Base-by-base conservation (phyloP, 2,329 filamentous ascomycete species). In the Penicillium sp. region DNA sequence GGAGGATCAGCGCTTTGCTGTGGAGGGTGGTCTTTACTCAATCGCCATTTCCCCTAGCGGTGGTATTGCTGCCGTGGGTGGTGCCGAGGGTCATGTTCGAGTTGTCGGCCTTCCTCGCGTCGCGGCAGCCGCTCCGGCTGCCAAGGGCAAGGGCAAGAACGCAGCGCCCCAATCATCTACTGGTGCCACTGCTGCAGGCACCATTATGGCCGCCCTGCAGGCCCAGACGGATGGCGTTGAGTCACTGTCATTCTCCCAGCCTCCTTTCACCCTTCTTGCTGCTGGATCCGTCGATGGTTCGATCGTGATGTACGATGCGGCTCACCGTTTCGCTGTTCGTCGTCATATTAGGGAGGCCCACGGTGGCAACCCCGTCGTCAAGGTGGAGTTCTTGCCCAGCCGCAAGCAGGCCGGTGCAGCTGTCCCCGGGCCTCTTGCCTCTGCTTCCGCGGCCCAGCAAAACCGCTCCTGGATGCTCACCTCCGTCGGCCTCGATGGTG, bases 21-120 rank as follows among this genome's bases (percentile, higher is more conserved):
- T 97, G 41, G 88, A 95, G 50, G 93, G 92, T 19, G 93, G 93
- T 0, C 77, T 99, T 1, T 97, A 90, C 79, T 89, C 87, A 33
- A 81, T 96, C 30, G 89, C 88, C 14, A 77, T 96, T 56, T 86
- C 92, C 5, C 90, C 91, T 0, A 83, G 82, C 13, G 87, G 89
- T 33, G 77, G 86, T 0, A 86, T 95, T 55, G 83, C 90, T 1
- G 92, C 89, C 0, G 88, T 89, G 0, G 93, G 93, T 49, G 93
- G 93, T 52, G 91, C 89, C 0, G 88, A 86, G 49, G 93, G 93
- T 25, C 80, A 88, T 53, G 87, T 97, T 68, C 88, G 87, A 62
- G 81, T 97, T 54, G 80, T 97, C 36, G 87, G 89, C 3, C 78
- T 99, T 2, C 93, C 93, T 1, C 82, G 89, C 19, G 65, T 83